Evolutionary conservation across 805 yeast species (phyloP), one percentile per base, ranked within the genome.

Genomic region (Starmerella gropengiesseri): DNA sequence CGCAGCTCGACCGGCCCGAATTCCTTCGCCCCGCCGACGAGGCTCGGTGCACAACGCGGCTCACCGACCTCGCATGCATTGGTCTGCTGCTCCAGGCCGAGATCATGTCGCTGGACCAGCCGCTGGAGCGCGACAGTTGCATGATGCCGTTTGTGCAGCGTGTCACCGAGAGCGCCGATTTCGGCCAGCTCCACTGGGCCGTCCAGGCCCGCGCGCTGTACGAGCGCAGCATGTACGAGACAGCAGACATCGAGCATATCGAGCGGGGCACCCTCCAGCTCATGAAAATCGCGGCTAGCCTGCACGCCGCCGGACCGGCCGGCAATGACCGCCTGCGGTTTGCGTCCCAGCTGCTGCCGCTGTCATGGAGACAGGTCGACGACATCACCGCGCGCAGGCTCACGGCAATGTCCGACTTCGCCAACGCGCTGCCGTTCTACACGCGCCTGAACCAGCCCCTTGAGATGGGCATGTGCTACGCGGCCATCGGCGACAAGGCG

Each of bases 261-360:
- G 97, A 91, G 63, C 73, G 98, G 59, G 97, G 97, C 39, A 77
- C 87, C 4, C 67, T 91, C 40, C 98, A 91, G 62, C 78, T 91
- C 79, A 89, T 87, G 42, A 78, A 94, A 3, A 66, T 91, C 32
- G 91, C 87, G 21, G 95, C 86, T 56, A 37, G 40, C 13, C 16
- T 44, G 13, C 43, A 41, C 32, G 7, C 31, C 6, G 20, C 9
- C 9, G 17, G 22, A 5, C 5, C 26, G 4, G 9, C 13, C 70
- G 78, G 44, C 6, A 43, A 16, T 1, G 31, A 18, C 7, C 73
- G 77, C 44, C 25, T 40, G 7, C 16, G 75, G 50, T 85, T 74
- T 53, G 69, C 86, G 32, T 85, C 84, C 59, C 78, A 74, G 51
- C 60, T 89, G 16, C 81, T 91, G 8, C 71, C 83, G 32, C 63